Conservation (phyloP, 2,329 filamentous ascomycete species). For the Pezicula rhizophila region DNA sequence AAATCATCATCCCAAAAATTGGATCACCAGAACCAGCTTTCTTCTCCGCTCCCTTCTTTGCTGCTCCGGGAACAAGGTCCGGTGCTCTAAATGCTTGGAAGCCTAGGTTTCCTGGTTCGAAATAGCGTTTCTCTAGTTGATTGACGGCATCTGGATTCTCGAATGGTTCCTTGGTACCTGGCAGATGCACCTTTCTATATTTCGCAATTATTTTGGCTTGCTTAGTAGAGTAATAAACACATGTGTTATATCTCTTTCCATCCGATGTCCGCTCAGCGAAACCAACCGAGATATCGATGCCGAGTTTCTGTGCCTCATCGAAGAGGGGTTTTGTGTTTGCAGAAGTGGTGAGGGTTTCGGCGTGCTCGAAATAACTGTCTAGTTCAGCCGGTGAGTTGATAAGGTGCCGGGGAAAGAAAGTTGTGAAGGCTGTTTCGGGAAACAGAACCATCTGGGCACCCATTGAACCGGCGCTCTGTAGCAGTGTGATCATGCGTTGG, state of each 20-base stretch:
- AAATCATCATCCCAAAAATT: conserved; percentile 49
- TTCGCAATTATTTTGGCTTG: conserved; percentile 38
- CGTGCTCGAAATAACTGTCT: conserved; percentile 44
- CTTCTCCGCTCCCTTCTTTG: conserved; percentile 27
- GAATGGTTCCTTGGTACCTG: conserved; percentile 45
- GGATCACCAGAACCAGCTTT: conserved; percentile 37
- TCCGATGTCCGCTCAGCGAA: conserved; percentile 42
- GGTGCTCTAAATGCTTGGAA: conserved; percentile 48
- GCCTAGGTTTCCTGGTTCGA: conserved; percentile 44
- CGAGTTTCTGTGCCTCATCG: conserved; percentile 37
- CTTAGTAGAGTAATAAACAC: conserved; percentile 43
- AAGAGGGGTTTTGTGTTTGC: conserved; percentile 42
- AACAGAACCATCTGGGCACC: conserved; percentile 45
- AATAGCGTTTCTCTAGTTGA: conserved; percentile 51
- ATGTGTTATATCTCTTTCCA: conserved; percentile 43
- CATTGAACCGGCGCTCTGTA: conserved; percentile 37
- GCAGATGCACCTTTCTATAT: conserved; percentile 50
- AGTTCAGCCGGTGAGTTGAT: conserved; percentile 38
- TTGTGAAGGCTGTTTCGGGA: conserved; percentile 49
- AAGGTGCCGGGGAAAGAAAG: conserved; percentile 49
- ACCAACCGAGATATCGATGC: conserved; percentile 46
- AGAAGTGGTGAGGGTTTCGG: conserved; percentile 34
- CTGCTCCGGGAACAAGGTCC: conserved; percentile 32
- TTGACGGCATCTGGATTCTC: conserved; percentile 41
- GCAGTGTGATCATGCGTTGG: conserved; percentile 42